These are phyloP conservation scores for Metschnikowia peoriensis DNA, from an alignment of 805 yeast species.

Conservation along the genomic window DNA sequence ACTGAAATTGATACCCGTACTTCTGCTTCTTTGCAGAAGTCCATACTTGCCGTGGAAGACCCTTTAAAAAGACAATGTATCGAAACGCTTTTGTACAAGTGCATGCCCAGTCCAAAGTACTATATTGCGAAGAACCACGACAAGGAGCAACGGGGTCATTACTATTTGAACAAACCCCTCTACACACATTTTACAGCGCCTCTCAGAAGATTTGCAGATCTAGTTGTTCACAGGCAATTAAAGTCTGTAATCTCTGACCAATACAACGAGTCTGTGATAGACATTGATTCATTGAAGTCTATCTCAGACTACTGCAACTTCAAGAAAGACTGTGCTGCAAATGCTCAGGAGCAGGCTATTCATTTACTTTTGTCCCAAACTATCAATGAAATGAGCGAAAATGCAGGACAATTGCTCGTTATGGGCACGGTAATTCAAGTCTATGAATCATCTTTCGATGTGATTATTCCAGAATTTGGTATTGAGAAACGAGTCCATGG, in stretches of 20 bases:
- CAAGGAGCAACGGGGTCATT: slow-evolving; percentile 74
- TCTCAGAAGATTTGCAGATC: slow-evolving; percentile 85
- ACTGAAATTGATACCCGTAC: slow-evolving; percentile 70
- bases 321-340: slow-evolving; percentile 89
- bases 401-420: slow-evolving; percentile 78
- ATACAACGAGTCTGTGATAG: slow-evolving; percentile 36
- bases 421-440: slow-evolving; percentile 89
- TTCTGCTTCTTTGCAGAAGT: slow-evolving; percentile 67
- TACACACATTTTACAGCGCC: slow-evolving; percentile 96
- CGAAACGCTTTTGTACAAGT: slow-evolving; percentile 76
- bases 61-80: slow-evolving; percentile 64
- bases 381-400: slow-evolving; percentile 66
- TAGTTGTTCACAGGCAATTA: slow-evolving; percentile 89
- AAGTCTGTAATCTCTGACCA: slow-evolving; percentile 55
- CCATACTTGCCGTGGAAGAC: slow-evolving; percentile 64
- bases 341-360: slow-evolving; percentile 92
- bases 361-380: slow-evolving; percentile 84
- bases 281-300: slow-evolving; percentile 69
- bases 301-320: slow-evolving; percentile 92
- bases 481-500: slow-evolving; percentile 96
- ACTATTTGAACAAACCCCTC: slow-evolving; percentile 75
- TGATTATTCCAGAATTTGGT: slow-evolving; percentile 87
- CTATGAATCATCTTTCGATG: slow-evolving; percentile 94
- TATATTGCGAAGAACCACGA: slow-evolving; percentile 86
- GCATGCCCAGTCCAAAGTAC: slow-evolving; percentile 83